Conservation (phyloP, 148 eudicot species). For the Diospyros kaki region DNA sequence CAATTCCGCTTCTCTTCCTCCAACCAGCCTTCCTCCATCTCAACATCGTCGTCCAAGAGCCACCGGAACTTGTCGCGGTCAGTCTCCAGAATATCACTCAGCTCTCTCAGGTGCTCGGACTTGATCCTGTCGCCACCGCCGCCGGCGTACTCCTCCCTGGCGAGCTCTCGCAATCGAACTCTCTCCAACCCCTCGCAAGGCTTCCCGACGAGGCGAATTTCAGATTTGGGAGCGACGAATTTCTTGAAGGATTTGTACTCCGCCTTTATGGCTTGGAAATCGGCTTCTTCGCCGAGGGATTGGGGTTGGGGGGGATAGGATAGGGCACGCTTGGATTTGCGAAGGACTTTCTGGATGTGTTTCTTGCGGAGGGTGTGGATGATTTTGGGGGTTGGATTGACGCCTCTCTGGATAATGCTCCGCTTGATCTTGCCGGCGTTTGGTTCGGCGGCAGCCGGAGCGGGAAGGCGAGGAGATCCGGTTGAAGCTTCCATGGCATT, state of each 20-base stretch:
- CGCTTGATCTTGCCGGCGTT: slow-evolving; percentile 46
- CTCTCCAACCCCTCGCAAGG: slow-evolving; percentile 72
- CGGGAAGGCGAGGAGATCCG: slow-evolving; percentile 37
- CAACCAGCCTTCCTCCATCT: slow-evolving; percentile 41
- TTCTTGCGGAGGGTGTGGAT: slow-evolving; percentile 80
- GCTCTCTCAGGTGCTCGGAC: slow-evolving; percentile 57
- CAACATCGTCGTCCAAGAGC: slow-evolving; percentile 77
- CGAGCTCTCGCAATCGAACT: slow-evolving; percentile 40
- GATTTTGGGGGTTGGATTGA: slow-evolving; percentile 77
- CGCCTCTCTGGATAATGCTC: slow-evolving; percentile 56
- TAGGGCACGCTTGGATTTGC: slow-evolving; percentile 46
- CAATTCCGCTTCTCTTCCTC: slow-evolving; percentile 21
- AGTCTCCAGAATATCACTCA: slow-evolving; percentile 61
- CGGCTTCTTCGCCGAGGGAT: slow-evolving; percentile 41
- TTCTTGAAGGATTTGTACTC: slow-evolving; percentile 53
- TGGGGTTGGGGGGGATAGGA: slow-evolving; percentile 28
- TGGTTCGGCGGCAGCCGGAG: slow-evolving; percentile 24
- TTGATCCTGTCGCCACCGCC: slow-evolving; percentile 44
- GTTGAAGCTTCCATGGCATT: slow-evolving; percentile 58
- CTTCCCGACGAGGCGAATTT: slow-evolving; percentile 39
- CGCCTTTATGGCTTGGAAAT: slow-evolving; percentile 42
- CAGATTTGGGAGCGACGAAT: slow-evolving; percentile 14
- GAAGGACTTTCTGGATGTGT: slow-evolving; percentile 60
- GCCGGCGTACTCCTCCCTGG: slow-evolving; percentile 22
- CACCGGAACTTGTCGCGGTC: slow-evolving; percentile 52